A percentile compares a stretch with the other conserved stretches of the same genome.
phyloP scores from a whole-genome alignment of 129 eudicot species.

The Helianthus annuus region HanXRQr2.0-SUNRISE NC_035434.2:135803401-135803900 shows the following conservation, averaged over 20 bases:
- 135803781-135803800: constrained; percentile 90
- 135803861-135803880: constrained; percentile 56
- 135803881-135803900: not conserved
- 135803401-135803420: too few relatives aligned
- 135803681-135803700: constrained; percentile 75
- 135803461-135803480: too few relatives aligned
- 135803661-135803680: constrained; percentile 75
- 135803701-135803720: not conserved
- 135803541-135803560: too few relatives aligned
- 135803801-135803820: constrained; percentile 76
- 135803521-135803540: too few relatives aligned
- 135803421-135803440: too few relatives aligned
- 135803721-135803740: constrained; percentile 1
- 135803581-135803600: too few relatives aligned
- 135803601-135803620: constrained; percentile 7
- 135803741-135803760: not conserved
- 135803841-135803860: constrained; percentile 82
- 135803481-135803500: too few relatives aligned
- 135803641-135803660: constrained; percentile 92
- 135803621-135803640: constrained; percentile 29
- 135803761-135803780: constrained; percentile 50
- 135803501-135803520: too few relatives aligned
- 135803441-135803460: too few relatives aligned
- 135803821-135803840: constrained; percentile 76
- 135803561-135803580: too few relatives aligned